phyloP scores from a whole-genome alignment of 176 grass and related monocot species.

The Aegilops longissima region DNA sequence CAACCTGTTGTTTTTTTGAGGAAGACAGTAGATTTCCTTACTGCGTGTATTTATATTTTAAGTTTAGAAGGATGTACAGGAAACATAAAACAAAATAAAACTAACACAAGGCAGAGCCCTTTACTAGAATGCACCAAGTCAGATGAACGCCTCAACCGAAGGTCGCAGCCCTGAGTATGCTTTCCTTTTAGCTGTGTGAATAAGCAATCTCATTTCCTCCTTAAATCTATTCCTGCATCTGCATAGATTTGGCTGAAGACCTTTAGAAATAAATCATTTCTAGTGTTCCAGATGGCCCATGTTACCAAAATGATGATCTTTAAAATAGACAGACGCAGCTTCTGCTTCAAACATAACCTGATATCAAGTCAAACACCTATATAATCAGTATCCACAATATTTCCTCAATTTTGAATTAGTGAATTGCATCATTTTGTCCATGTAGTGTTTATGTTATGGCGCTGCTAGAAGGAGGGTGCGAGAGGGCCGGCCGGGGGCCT shows the following conservation, averaged over 20 bases:
- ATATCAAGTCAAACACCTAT: background rate
- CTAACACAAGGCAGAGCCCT: too few species aligned
- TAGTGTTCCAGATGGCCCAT: background rate
- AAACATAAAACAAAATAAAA: too few species aligned
- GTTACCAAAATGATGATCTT: background rate
- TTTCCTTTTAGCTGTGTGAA: background rate
- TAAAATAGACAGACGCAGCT: background rate
- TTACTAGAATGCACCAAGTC: background rate
- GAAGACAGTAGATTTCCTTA: background rate
- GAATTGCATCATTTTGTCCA: background rate
- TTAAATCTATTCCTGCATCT: background rate
- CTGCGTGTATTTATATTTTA: background rate
- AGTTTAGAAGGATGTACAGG: too few species aligned
- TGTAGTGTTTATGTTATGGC: background rate
- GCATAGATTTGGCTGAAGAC: background rate
- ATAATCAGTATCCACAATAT: background rate
- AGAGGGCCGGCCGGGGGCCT: too few species aligned
- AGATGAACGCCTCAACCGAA: background rate
- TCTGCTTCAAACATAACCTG: background rate
- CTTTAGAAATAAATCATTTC: background rate
- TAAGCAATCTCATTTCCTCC: background rate
- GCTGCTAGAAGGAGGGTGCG: too few species aligned
- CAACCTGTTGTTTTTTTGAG: background rate
- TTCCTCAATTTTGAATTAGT: background rate
- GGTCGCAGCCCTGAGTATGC: background rate